A percentile compares a stretch with the other conserved stretches of the same genome.
These are phyloP conservation scores for Yamadazyma dendronema DNA, from an alignment of 1,139 yeast species.

Conservation along the genomic window DNA sequence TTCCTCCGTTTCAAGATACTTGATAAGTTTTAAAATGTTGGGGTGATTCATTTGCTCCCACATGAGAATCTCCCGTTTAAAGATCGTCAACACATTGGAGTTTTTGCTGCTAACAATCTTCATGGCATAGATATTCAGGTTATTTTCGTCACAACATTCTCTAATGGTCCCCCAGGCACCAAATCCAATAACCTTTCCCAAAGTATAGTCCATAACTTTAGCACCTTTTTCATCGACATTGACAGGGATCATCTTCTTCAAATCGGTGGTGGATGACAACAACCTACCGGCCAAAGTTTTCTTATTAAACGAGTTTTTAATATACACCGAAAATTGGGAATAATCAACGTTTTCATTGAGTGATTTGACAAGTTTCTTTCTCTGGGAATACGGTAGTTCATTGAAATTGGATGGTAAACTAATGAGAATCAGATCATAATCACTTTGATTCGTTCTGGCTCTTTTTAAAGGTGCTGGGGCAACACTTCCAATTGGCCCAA, in stretches of 20 bases:
- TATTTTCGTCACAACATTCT: conserved; percentile 49
- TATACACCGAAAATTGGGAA: conserved; percentile 44
- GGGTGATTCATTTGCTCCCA: conserved; percentile 73
- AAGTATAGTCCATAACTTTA: conserved; percentile 52
- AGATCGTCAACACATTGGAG: conserved; percentile 46
- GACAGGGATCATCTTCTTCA: conserved; percentile 28
- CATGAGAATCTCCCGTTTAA: conserved; percentile 66
- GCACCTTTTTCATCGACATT: conserved; percentile 64
- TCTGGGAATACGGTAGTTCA: conserved; percentile 66
- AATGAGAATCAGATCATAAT: conserved; percentile 34
- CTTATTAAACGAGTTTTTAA: conserved; percentile 34
- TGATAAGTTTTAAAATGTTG: conserved; percentile 60
- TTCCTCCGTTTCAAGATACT: conserved; percentile 58
- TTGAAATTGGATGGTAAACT: conserved; percentile 60
- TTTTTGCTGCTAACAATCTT: conserved; percentile 65
- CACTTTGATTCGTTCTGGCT: conserved; percentile 23
- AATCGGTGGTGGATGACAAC: conserved; percentile 41
- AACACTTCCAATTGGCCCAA: conserved; percentile 15
- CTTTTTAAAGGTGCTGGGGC: conserved; percentile 19
- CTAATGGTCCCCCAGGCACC: conserved; percentile 95
- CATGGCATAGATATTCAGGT: conserved; percentile 62
- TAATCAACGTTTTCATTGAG: conserved; percentile 56
- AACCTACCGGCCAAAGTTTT: conserved; percentile 46
- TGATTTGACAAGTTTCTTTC: conserved; percentile 56
- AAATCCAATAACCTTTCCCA: conserved; percentile 80